These are phyloP conservation scores for Suhomyces panamericanus DNA, from an alignment of 1,139 yeast species.

Conservation along the genomic window DNA sequence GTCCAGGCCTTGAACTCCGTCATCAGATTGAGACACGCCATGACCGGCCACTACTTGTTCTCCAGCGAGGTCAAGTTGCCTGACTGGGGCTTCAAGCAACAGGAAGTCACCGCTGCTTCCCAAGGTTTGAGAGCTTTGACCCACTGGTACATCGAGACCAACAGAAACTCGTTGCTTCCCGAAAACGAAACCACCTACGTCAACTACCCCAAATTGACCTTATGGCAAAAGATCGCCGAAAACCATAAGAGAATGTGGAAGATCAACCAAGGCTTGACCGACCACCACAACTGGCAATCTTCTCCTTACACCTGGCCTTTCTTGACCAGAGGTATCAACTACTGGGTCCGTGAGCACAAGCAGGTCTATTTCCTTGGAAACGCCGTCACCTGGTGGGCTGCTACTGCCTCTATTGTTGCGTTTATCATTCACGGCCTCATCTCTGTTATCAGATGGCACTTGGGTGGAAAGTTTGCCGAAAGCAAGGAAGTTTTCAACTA, in stretches of 20 bases:
- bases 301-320: constrained; percentile 89
- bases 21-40: constrained; percentile 84
- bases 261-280: constrained; percentile 80
- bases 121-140: constrained; percentile 76
- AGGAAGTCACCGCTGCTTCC: constrained; percentile 90
- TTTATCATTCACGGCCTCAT: constrained; percentile 55
- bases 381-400: constrained; percentile 86
- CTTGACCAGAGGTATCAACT: constrained; percentile 87
- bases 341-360: constrained; percentile 78
- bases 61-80: constrained; percentile 87
- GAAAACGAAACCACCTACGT: constrained; percentile 33
- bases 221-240: constrained; percentile 72
- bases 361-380: constrained; percentile 91
- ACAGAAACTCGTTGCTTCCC: constrained; percentile 44
- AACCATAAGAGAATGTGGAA: constrained; percentile 90
- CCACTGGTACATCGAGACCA: constrained; percentile 87
- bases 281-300: constrained; percentile 86
- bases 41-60: constrained; percentile 86
- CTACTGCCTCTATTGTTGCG: constrained; percentile 57
- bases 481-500: constrained; percentile 65
- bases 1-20: constrained; percentile 81
- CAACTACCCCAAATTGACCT: constrained; percentile 62
- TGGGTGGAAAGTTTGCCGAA: constrained; percentile 50
- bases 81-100: constrained; percentile 95
- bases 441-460: constrained; percentile 76